Evolutionary conservation across 192 early-diverging fungal genomes (phyloP).

Genomic region (Chytriomyces sp.): DNA sequence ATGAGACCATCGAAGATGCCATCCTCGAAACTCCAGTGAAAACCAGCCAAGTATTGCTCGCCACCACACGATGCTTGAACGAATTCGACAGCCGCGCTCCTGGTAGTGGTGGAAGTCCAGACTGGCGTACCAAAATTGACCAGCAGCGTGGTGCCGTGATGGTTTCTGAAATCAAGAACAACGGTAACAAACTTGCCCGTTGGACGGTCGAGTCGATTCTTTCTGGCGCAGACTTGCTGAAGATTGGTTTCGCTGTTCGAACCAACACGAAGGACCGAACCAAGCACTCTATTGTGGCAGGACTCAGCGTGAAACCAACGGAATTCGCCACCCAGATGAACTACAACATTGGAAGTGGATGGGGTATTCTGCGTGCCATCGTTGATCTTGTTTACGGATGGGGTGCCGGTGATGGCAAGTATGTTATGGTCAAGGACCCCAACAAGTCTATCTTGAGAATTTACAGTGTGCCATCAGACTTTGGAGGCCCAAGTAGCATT

Average conservation of each 20-base stretch:
- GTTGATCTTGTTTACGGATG: constrained; percentile 80
- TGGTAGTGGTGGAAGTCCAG: constrained; percentile 83
- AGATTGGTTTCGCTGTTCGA: constrained; percentile 84
- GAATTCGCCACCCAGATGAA: constrained; percentile 93
- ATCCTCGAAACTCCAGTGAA: constrained; percentile 9
- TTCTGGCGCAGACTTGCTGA: constrained; percentile 86
- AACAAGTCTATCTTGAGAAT: constrained; percentile 65
- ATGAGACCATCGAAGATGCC: constrained; percentile 37
- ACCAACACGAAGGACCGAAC: constrained; percentile 75
- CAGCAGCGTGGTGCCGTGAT: constrained; percentile 94
- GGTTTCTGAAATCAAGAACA: constrained; percentile 97
- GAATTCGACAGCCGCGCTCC: constrained; percentile 89
- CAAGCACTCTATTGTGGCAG: constrained; percentile 83
- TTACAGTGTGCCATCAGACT: constrained; percentile 21
- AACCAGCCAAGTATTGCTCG: constrained; percentile 52
- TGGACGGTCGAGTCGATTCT: constrained; percentile 95
- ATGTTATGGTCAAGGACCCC: constrained; percentile 95
- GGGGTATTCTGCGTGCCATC: constrained; percentile 96
- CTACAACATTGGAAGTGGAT: constrained; percentile 81
- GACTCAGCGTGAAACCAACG: constrained; percentile 81
- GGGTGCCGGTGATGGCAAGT: constrained; percentile 86
- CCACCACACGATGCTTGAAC: constrained; percentile 84
- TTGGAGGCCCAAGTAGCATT: constrained; percentile 5
- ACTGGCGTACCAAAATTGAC: constrained; percentile 95
- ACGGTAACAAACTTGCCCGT: constrained; percentile 89